Percentiles rank a stretch among this genome's conserved stretches.
Evolutionary conservation across 2,329 filamentous ascomycete genomes (phyloP).

Genomic region (Ophiostoma sp.): DNA sequence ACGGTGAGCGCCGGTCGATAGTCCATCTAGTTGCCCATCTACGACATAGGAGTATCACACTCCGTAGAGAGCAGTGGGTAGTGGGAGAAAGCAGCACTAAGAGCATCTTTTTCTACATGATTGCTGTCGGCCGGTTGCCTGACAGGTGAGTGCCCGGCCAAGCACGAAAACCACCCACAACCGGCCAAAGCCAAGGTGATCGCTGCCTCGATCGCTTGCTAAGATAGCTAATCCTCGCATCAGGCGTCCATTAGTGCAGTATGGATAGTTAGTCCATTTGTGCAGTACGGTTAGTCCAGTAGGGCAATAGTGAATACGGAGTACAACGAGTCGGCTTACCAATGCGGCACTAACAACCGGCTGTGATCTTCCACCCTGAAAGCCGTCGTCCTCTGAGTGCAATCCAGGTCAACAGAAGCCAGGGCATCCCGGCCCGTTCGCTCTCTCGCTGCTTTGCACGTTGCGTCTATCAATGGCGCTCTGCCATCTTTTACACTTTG

Average conservation of each 20-base stretch:
- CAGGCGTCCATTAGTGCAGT: no score
- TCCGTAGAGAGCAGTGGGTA: no score
- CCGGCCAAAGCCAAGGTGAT: background rate
- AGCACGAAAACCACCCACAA: background rate
- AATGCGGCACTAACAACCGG: background rate
- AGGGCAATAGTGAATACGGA: no score
- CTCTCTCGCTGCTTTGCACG: background rate
- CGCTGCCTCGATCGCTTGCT: background rate
- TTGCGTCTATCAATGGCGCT: background rate
- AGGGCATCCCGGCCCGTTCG: background rate
- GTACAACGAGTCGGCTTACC: background rate
- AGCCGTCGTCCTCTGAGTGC: background rate
- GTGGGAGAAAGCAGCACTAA: no score
- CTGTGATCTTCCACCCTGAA: background rate
- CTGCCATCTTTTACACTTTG: background rate
- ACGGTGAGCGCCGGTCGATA: no score
- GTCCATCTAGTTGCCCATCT: no score
- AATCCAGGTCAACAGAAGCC: background rate
- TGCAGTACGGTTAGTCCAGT: no score
- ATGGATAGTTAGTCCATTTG: no score
- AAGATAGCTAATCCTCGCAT: background rate
- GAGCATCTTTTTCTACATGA: no score
- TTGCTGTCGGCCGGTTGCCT: background rate
- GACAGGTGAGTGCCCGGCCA: background rate
- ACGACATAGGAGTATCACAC: no score